Evolutionary conservation across 2,329 filamentous ascomycete species (phyloP).

Genomic region (Cercospora sp.): DNA sequence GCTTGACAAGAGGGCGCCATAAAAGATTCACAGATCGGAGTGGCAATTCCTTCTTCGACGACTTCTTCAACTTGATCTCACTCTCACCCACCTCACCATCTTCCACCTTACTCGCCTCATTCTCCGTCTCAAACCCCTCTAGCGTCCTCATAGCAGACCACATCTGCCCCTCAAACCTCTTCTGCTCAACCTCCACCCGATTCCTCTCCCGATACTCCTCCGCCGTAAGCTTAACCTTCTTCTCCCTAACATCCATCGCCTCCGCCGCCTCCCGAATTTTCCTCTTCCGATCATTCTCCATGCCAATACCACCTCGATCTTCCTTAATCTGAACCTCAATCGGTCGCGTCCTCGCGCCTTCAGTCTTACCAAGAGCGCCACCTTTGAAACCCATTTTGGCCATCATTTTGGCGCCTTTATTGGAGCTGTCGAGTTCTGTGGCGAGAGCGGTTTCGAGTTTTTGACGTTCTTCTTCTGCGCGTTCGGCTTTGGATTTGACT

Average conservation of each 20-base stretch:
- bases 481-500: conserved; percentile 78
- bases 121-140: conserved; percentile 70
- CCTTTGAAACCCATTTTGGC: conserved; percentile 89
- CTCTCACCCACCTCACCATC: conserved; percentile 19
- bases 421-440: conserved; percentile 68
- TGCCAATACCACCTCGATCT: conserved; percentile 77
- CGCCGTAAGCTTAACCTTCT: conserved; percentile 65
- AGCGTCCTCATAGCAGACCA: conserved; percentile 79
- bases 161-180: conserved; percentile 67
- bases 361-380: conserved; percentile 68
- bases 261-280: conserved; percentile 61
- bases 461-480: conserved; percentile 69
- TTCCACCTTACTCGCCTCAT: conserved; percentile 25
- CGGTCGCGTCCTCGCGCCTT: conserved; percentile 63
- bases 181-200: conserved; percentile 68
- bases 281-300: conserved; percentile 80
- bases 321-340: conserved; percentile 76
- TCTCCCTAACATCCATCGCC: conserved; percentile 50
- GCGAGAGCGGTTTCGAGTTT: conserved; percentile 75
- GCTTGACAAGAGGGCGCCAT: conserved; percentile 73
- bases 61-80: background rate
- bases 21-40: conserved; percentile 68
- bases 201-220: conserved; percentile 73
- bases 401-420: conserved; percentile 96
- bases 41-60: conserved; percentile 15